phyloP scores from a whole-genome alignment of 2,329 filamentous ascomycete genomes.

The Thyridium curvatum region DNA sequence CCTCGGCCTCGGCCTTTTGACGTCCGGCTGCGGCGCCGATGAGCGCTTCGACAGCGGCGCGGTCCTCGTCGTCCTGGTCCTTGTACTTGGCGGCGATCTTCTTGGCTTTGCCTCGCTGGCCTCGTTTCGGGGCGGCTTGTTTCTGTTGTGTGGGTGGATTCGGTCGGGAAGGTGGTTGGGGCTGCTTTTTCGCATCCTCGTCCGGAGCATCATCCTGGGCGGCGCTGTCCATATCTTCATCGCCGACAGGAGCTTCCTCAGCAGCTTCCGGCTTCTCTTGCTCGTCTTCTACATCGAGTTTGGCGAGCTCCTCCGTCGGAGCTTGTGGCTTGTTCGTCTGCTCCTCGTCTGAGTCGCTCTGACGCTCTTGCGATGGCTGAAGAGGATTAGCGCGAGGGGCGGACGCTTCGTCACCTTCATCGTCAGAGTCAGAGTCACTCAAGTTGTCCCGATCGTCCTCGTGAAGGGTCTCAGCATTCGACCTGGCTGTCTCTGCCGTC shows the following conservation, averaged over 20 bases:
- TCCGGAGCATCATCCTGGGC: slow-evolving; percentile 16
- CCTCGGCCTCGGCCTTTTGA: slow-evolving; percentile 63
- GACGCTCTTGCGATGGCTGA: slow-evolving; percentile 18
- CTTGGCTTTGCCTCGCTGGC: slow-evolving; percentile 77
- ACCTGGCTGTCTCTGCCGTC: not conserved
- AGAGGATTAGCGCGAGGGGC: slow-evolving; percentile 26
- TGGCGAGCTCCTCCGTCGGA: slow-evolving; percentile 14
- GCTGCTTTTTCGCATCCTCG: slow-evolving; percentile 20
- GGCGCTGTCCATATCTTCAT: slow-evolving; percentile 23
- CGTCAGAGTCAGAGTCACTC: slow-evolving; percentile 8
- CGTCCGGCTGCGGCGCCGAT: slow-evolving; percentile 69
- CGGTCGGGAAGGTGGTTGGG: slow-evolving; percentile 11
- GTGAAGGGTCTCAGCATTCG: not conserved
- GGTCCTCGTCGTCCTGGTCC: slow-evolving; percentile 91
- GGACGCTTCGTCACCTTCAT: slow-evolving; percentile 21
- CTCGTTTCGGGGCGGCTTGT: slow-evolving; percentile 54
- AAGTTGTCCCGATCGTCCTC: slow-evolving; percentile 17
- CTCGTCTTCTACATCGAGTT: slow-evolving; percentile 13
- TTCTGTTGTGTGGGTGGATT: slow-evolving; percentile 28
- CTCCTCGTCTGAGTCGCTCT: slow-evolving; percentile 14
- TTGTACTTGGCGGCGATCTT: slow-evolving; percentile 87
- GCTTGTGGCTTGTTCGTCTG: slow-evolving; percentile 5
- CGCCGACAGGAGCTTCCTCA: slow-evolving; percentile 11
- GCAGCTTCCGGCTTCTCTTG: slow-evolving; percentile 12
- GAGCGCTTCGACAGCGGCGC: slow-evolving; percentile 73